These are phyloP conservation scores for Scedosporium aurantiacum DNA, from an alignment of 2,329 filamentous ascomycete genomes.

Conservation along the genomic window DNA sequence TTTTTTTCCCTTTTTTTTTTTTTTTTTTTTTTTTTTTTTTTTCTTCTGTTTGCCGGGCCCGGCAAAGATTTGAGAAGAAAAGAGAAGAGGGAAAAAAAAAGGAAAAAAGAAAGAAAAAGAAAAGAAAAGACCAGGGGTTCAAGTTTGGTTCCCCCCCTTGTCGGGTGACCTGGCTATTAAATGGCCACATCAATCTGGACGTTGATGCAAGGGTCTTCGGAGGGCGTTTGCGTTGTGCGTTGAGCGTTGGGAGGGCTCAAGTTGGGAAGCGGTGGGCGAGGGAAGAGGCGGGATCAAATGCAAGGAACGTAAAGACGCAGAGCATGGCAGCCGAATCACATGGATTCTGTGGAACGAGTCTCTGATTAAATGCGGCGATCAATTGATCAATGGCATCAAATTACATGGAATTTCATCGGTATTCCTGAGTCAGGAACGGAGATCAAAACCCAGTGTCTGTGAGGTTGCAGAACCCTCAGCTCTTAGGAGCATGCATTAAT, in stretches of 20 bases:
- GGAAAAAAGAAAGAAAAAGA: slow-evolving; percentile 6
- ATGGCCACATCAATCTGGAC: slow-evolving; percentile 5
- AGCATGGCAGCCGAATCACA: background rate
- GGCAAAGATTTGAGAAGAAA: background rate
- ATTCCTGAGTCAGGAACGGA: too few relatives aligned
- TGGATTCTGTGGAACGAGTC: background rate
- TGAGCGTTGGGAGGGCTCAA: background rate
- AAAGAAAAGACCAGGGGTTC: slow-evolving; percentile 7
- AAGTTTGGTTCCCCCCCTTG: slow-evolving; percentile 10
- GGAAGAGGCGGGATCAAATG: background rate
- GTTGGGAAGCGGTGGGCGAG: background rate
- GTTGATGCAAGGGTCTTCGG: background rate
- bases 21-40: too few relatives aligned
- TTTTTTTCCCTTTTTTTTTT: too few relatives aligned
- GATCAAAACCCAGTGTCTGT: too few relatives aligned
- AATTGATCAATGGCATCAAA: too few relatives aligned
- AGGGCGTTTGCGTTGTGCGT: background rate
- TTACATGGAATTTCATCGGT: too few relatives aligned
- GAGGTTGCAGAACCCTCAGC: too few relatives aligned
- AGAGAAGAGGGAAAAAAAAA: background rate
- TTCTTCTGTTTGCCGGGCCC: too few relatives aligned
- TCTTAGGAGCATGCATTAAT: too few relatives aligned
- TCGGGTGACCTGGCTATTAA: slow-evolving; percentile 5
- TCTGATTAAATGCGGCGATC: too few relatives aligned
- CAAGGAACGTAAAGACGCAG: background rate